Percentiles rank a stretch among this genome's conserved stretches.
These are phyloP conservation scores for Dipodascopsis tothii DNA, from an alignment of 805 yeast genomes.

Conservation along the genomic window DNA sequence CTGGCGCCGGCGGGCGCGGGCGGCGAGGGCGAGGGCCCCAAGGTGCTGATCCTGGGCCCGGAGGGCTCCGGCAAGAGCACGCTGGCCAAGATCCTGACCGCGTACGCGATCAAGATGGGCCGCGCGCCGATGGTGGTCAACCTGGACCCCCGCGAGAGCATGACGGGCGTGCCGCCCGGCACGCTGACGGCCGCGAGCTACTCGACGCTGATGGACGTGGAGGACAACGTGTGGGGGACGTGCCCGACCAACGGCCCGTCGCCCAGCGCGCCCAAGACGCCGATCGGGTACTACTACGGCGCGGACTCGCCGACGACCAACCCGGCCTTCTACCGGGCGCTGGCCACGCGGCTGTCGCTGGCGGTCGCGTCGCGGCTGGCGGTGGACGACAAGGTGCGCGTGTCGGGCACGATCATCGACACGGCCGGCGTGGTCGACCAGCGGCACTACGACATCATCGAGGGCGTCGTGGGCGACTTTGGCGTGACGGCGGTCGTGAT, in stretches of 20 bases:
- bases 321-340: conserved; percentile 45
- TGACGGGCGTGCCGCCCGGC: conserved; percentile 67
- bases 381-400: conserved; percentile 39
- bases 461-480: conserved; percentile 52
- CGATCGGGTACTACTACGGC: conserved; percentile 77
- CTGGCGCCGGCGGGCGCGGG: not conserved
- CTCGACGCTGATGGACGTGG: conserved; percentile 72
- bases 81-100: conserved; percentile 55
- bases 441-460: conserved; percentile 42
- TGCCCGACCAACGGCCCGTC: conserved; percentile 66
- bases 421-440: conserved; percentile 57
- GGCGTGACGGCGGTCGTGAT: conserved; percentile 49
- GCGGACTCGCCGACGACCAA: conserved; percentile 54
- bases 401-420: conserved; percentile 62
- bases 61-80: conserved; percentile 72
- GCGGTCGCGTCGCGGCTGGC: conserved; percentile 42
- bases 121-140: conserved; percentile 65
- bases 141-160: conserved; percentile 66
- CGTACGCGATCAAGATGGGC: conserved; percentile 72
- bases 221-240: conserved; percentile 66
- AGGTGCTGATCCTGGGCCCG: conserved; percentile 69
- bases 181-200: conserved; percentile 75
- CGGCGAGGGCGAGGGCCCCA: conserved; percentile 37
- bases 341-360: conserved; percentile 43
- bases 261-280: conserved; percentile 60